Conservation (phyloP, 2,329 filamentous ascomycete genomes). For the Pseudogymnoascus sp. region DNA sequence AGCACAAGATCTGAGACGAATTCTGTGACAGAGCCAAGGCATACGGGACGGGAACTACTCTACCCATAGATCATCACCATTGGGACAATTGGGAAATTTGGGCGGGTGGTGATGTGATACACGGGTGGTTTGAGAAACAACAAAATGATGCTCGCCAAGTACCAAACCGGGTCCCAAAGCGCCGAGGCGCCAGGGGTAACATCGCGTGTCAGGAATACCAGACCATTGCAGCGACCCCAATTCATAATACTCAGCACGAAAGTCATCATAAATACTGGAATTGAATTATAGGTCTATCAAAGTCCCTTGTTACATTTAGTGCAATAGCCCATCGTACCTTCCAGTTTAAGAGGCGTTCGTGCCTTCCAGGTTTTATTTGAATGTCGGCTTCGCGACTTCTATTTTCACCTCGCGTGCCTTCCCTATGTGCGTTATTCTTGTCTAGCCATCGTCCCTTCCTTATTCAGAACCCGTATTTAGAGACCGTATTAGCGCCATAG, state of each 20-base stretch:
- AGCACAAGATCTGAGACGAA: not conserved
- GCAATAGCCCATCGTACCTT: not conserved
- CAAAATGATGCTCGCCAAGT: constrained; percentile 4
- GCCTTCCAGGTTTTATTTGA: not conserved
- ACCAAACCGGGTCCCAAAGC: not conserved
- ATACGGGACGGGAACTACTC: not conserved
- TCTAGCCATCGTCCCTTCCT: not conserved
- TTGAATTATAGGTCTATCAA: not conserved
- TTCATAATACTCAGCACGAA: not conserved
- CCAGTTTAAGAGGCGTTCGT: not conserved
- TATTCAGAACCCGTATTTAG: not conserved
- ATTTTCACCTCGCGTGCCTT: not conserved
- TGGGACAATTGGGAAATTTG: not conserved
- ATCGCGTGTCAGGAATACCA: not conserved
- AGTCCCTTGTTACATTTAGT: not conserved
- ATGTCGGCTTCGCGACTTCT: not conserved
- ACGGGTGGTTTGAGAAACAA: not conserved
- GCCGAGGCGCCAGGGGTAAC: not conserved
- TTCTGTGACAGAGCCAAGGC: not conserved
- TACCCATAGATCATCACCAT: not conserved
- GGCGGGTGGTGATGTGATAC: constrained; percentile 8
- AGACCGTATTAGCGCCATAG: not conserved
- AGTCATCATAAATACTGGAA: not conserved
- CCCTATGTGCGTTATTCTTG: not conserved
- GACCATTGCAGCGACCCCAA: not conserved